These are phyloP conservation scores for Candida adriatica DNA, from an alignment of 805 yeast species.

Conservation along the genomic window DNA sequence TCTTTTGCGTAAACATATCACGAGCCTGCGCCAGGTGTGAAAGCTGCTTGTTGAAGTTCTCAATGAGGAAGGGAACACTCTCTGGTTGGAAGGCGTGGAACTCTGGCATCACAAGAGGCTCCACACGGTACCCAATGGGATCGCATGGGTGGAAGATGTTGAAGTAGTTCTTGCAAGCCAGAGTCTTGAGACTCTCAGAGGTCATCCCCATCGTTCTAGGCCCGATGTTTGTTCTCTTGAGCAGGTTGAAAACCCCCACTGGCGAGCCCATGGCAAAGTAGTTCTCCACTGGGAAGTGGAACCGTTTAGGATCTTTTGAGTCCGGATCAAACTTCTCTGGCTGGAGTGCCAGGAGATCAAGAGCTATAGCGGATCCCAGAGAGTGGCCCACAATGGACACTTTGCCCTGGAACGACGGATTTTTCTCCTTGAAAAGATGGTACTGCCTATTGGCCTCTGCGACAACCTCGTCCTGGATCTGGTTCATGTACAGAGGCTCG, in stretches of 20 bases:
- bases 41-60: constrained; percentile 31
- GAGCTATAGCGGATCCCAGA: constrained; percentile 77
- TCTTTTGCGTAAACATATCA: constrained; percentile 10
- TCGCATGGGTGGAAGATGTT: constrained; percentile 89
- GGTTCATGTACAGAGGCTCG: constrained; percentile 58
- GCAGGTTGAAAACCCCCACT: constrained; percentile 74
- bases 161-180: constrained; percentile 61
- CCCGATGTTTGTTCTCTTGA: constrained; percentile 56
- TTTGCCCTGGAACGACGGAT: constrained; percentile 73
- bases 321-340: constrained; percentile 16
- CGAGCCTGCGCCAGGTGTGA: constrained; percentile 34
- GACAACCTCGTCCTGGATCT: constrained; percentile 57
- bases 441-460: constrained; percentile 58
- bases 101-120: constrained; percentile 60
- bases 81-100: constrained; percentile 48
- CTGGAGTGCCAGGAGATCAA: constrained; percentile 62
- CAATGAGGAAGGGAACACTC: constrained; percentile 45
- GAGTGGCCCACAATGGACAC: constrained; percentile 89
- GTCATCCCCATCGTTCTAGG: constrained; percentile 27
- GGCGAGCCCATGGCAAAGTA: constrained; percentile 87
- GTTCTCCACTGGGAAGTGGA: constrained; percentile 68
- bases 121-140: constrained; percentile 85
- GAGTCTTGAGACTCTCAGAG: constrained; percentile 23
- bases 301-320: constrained; percentile 29
- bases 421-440: constrained; percentile 46